phyloP scores from a whole-genome alignment of 2,329 filamentous ascomycete genomes.

The Phoma sp. region DNA sequence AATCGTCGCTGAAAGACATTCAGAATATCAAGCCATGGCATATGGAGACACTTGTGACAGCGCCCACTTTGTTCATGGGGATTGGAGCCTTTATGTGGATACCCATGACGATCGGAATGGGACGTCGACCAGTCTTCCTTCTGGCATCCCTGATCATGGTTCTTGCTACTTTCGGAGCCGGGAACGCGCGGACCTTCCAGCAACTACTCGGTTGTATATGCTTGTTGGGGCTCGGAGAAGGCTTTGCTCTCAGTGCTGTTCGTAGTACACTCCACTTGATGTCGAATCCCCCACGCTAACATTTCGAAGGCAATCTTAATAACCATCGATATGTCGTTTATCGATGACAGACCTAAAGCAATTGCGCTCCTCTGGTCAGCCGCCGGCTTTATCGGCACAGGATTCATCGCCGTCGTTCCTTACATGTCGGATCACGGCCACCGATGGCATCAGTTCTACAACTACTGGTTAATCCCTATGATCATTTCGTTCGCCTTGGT shows the following conservation, averaged over 20 bases:
- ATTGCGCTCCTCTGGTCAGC: constrained; percentile 47
- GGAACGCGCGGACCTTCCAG: constrained; percentile 32
- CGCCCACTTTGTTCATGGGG: constrained; percentile 44
- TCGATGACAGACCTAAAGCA: constrained; percentile 46
- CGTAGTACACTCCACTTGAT: constrained; percentile 24
- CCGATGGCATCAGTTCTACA: constrained; percentile 49
- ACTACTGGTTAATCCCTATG: constrained; percentile 3
- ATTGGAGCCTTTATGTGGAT: constrained; percentile 49
- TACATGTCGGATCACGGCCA: too few species aligned
- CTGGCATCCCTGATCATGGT: constrained; percentile 36
- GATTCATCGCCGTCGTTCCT: constrained; percentile 35
- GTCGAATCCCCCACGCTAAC: too few species aligned
- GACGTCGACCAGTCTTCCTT: constrained; percentile 48
- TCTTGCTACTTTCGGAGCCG: constrained; percentile 37
- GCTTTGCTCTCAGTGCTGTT: constrained; percentile 37
- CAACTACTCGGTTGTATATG: constrained; percentile 39
- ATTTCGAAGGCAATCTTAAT: constrained; percentile 41
- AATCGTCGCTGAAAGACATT: too few species aligned
- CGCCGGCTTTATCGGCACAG: constrained; percentile 30
- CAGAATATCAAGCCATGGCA: constrained; percentile 34
- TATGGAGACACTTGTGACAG: constrained; percentile 34
- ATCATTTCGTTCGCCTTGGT: constrained; percentile 30
- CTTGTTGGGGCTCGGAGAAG: constrained; percentile 44
- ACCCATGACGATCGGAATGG: constrained; percentile 47
- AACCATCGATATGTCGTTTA: constrained; percentile 50